Conservation (phyloP, 176 grass and related monocot species). For the Zoysia pacifica region DNA sequence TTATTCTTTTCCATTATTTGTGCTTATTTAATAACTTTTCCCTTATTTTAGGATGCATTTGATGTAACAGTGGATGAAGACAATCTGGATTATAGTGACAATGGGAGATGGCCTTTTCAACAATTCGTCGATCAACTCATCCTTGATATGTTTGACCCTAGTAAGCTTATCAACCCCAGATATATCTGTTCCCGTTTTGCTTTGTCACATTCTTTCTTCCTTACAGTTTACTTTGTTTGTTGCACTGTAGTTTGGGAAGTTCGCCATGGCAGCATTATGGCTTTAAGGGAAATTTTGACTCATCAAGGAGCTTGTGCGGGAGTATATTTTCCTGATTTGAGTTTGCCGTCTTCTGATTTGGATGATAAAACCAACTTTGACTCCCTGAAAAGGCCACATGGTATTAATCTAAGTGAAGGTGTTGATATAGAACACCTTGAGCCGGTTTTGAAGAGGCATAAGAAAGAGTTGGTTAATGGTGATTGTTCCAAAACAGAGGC, state of each 20-base stretch:
- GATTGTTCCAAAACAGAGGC: conserved; percentile 46
- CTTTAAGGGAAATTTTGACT: conserved; percentile 96
- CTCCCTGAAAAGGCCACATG: conserved; percentile 48
- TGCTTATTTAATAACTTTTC: conserved; percentile 41
- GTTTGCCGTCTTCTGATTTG: conserved; percentile 50
- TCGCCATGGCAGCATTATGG: conserved; percentile 95
- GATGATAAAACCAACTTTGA: conserved; percentile 62
- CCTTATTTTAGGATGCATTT: conserved; percentile 61
- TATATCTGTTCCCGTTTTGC: conserved; percentile 19
- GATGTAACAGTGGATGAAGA: conserved; percentile 75
- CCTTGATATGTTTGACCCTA: conserved; percentile 96
- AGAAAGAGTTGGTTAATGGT: conserved; percentile 46
- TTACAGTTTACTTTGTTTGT: conserved; percentile 37
- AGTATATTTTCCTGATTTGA: conserved; percentile 81
- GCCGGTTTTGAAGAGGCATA: conserved; percentile 71
- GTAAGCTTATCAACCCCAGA: conserved; percentile 48
- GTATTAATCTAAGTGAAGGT: conserved; percentile 86
- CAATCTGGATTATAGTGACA: conserved; percentile 63
- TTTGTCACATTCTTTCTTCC: conserved; percentile 21
- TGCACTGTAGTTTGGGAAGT: conserved; percentile 89
- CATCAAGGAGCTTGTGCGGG: conserved; percentile 96
- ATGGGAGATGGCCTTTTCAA: conserved; percentile 92
- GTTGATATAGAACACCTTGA: conserved; percentile 50
- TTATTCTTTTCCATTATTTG: conserved; percentile 11
- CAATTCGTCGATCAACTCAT: conserved; percentile 95